Conservation (phyloP, 371 early-diverging fungal genomes). For the Chytridiales sp. region DNA sequence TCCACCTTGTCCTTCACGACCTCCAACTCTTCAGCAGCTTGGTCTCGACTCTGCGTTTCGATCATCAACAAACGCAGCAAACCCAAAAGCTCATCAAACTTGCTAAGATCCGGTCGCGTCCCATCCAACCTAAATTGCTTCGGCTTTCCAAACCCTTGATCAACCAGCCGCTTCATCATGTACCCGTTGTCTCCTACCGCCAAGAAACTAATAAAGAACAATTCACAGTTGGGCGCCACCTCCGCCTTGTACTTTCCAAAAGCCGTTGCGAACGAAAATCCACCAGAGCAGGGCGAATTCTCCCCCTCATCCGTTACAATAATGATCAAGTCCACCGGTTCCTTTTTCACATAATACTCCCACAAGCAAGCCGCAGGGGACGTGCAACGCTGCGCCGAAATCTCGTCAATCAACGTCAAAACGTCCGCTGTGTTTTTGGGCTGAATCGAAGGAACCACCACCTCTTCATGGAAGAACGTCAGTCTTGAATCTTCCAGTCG, state of each 20-base stretch:
- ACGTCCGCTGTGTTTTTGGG: constrained; percentile 14
- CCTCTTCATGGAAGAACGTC: constrained; percentile 14
- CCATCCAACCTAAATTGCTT: constrained; percentile 22
- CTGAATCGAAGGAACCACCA: constrained; percentile 9
- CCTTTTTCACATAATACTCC: constrained; percentile 8
- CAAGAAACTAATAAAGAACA: constrained; percentile 21
- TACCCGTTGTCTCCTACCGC: constrained; percentile 7
- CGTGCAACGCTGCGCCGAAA: constrained; percentile 7
- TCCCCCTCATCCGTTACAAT: constrained; percentile 24
- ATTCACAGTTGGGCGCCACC: constrained; percentile 13
- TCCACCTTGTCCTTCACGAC: too few species aligned
- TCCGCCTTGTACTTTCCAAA: constrained; percentile 11
- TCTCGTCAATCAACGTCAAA: constrained; percentile 7
- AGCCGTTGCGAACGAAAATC: constrained; percentile 11
- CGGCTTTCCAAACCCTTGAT: constrained; percentile 1
- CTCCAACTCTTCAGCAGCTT: too few species aligned
- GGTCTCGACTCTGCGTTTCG: too few species aligned
- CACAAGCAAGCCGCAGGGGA: constrained; percentile 21
- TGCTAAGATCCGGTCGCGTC: constrained; percentile 17
- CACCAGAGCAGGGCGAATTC: constrained; percentile 14
- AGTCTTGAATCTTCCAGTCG: constrained; percentile 16
- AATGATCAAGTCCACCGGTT: constrained; percentile 14
- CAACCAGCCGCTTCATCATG: constrained; percentile 3
- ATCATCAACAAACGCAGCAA: constrained; percentile 13
- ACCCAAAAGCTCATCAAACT: constrained; percentile 23